These are phyloP conservation scores for Neopestalotiopsis rosae DNA, from an alignment of 2,329 filamentous ascomycete species.

Conservation along the genomic window DNA sequence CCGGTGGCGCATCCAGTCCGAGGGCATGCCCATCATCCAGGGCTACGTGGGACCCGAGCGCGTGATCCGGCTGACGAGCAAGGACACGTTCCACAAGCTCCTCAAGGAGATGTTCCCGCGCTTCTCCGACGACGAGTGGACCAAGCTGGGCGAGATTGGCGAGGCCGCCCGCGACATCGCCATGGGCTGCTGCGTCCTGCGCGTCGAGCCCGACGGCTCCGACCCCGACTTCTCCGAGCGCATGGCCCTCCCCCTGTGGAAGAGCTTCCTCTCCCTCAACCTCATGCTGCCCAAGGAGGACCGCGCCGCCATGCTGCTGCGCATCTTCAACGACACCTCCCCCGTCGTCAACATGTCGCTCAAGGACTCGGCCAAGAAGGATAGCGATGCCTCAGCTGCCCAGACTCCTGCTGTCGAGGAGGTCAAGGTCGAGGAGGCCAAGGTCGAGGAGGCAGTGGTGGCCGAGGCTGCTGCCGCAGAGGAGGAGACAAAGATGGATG, in stretches of 20 bases:
- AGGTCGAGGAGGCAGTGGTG: constrained; percentile 32
- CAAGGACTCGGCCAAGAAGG: constrained; percentile 52
- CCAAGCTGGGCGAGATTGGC: constrained; percentile 84
- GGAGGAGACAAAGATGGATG: constrained; percentile 14
- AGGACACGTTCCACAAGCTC: constrained; percentile 80
- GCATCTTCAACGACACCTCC: constrained; percentile 88
- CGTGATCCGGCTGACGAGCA: constrained; percentile 75
- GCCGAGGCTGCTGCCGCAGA: constrained; percentile 20
- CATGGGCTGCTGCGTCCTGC: constrained; percentile 91
- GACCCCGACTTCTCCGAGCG: constrained; percentile 69
- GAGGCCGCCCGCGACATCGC: constrained; percentile 78
- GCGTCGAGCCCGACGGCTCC: constrained; percentile 76
- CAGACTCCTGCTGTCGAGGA: background rate
- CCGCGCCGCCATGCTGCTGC: constrained; percentile 85
- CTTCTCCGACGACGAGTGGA: constrained; percentile 75
- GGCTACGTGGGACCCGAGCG: constrained; percentile 84
- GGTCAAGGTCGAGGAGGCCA: constrained; percentile 25
- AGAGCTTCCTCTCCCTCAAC: constrained; percentile 89
- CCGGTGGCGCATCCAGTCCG: constrained; percentile 93
- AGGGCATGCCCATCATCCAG: constrained; percentile 89
- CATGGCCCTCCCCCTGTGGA: constrained; percentile 92
- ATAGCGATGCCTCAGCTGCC: constrained; percentile 36
- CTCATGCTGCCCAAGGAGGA: constrained; percentile 99
- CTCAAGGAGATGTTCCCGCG: constrained; percentile 98
- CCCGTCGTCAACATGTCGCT: constrained; percentile 76